Percentiles rank a stretch among this genome's conserved stretches.
phyloP scores from a whole-genome alignment of 495 filamentous ascomycete genomes.

The Durotheca rogersii region DNA sequence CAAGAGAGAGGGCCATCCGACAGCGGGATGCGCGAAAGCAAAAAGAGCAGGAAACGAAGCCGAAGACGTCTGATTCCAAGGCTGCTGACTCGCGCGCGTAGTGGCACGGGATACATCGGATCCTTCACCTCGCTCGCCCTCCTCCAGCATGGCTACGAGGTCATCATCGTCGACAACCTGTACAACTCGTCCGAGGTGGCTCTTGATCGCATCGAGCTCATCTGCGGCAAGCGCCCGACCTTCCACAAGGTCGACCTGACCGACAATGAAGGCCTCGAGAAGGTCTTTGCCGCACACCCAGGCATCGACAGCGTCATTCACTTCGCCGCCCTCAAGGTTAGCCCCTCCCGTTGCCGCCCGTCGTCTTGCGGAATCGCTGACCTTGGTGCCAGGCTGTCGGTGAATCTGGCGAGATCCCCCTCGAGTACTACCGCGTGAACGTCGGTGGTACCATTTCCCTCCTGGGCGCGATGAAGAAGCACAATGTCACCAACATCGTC shows the following conservation, averaged over 20 bases:
- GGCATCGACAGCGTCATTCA: conserved; percentile 97
- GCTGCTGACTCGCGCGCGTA: conserved; percentile 40
- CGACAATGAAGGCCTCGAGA: conserved; percentile 76
- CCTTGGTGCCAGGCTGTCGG: conserved; percentile 72
- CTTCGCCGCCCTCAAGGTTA: conserved; percentile 96
- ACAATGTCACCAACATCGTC: conserved; percentile 94
- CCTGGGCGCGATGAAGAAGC: conserved; percentile 78
- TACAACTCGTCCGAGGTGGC: conserved; percentile 92
- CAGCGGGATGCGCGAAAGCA: too few relatives aligned
- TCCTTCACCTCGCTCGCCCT: conserved; percentile 94
- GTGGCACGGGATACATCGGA: conserved; percentile 97
- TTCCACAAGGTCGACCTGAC: conserved; percentile 90
- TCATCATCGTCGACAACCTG: conserved; percentile 91
- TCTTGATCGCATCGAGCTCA: conserved; percentile 88
- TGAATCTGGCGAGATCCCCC: conserved; percentile 90
- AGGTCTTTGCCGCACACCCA: conserved; percentile 84
- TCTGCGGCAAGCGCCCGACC: conserved; percentile 82
- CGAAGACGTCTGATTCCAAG: not conserved
- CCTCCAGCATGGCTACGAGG: conserved; percentile 90
- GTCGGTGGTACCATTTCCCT: conserved; percentile 91
- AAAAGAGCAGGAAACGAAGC: not conserved
- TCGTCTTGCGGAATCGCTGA: conserved; percentile 5
- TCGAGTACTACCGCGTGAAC: conserved; percentile 97
- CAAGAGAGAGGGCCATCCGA: too few relatives aligned
- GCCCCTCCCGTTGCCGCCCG: conserved; percentile 25